Evolutionary conservation across 176 grass and related monocot species (phyloP), one percentile per base, ranked within the genome.

Genomic region (Oryza australiensis): DNA sequence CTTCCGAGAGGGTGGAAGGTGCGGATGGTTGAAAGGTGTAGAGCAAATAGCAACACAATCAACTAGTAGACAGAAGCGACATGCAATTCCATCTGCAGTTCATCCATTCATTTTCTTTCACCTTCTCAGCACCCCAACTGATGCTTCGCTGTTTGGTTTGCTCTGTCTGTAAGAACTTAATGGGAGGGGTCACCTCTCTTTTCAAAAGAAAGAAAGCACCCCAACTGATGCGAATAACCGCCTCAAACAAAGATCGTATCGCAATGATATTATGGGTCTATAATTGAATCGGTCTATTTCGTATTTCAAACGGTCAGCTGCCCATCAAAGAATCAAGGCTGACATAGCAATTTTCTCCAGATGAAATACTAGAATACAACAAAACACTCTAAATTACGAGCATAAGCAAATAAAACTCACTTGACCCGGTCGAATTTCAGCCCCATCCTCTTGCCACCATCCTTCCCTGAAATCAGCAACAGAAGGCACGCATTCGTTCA

Each of bases 341-440:
- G n/a, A 34, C 33, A 33, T 41, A 63, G 18, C 29, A 26, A 51
- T 80, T 45, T 78, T 43, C 13, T 33, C 34, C 18, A 5, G 12
- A 45, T 8, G 55, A 9, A n/a, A 35, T 24, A 62, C 1, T 3
- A 51, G 0, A 66, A 74, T 12, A 34, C 38, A 83, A 3, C 38
- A 78, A 63, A 8, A 20, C 14, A 63, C 64, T 5, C 20, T 18
- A 55, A 64, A 42, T 64, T 9, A 28, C 9, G 10, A 63, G 0
- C 22, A 13, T 8, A 4, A n/a, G 64, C 40, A 80, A 12, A 3
- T 5, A 24, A 72, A 23, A 82, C 88, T 82, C 84, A 93, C 95
- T 98, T 98, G 84, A 95, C 86, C 34, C 90, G 62, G 64, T 98
- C 92, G 64, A 98, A 95, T 71, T 93, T 98, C 63, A 95, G 74